Percentiles rank a stretch among this genome's conserved stretches.
Evolutionary conservation across 208 protist genomes (phyloP).

Genomic region (Herpetomonas tarakana): DNA sequence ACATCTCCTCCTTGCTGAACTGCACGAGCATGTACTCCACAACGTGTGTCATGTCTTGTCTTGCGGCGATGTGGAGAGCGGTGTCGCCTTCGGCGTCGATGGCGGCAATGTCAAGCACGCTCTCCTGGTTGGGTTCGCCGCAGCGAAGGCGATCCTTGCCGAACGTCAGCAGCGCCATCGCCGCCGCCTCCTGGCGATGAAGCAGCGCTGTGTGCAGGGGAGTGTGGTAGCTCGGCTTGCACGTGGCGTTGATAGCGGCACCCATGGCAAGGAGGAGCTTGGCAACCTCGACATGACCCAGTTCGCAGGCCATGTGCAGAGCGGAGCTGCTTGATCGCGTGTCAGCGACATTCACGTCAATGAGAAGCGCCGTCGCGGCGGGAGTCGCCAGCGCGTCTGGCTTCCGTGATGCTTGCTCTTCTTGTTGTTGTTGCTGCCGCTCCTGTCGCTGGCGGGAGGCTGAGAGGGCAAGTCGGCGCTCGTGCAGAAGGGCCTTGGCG

Average conservation of each 20-base stretch:
- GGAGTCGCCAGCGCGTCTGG: neutral
- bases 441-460: neutral
- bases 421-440: neutral
- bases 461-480: neutral
- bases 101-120: constrained; percentile 58
- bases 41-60: constrained; percentile 39
- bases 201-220: constrained; percentile 65
- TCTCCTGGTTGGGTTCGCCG: constrained; percentile 16
- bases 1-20: constrained; percentile 71
- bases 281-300: constrained; percentile 48
- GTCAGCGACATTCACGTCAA: constrained; percentile 73
- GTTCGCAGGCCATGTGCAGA: constrained; percentile 82
- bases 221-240: constrained; percentile 50
- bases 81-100: constrained; percentile 72
- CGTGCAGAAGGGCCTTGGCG: constrained; percentile 49
- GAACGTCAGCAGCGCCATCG: constrained; percentile 68
- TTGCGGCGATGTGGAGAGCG: constrained; percentile 56
- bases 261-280: constrained; percentile 41
- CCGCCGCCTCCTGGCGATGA: constrained; percentile 48
- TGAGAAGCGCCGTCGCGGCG: constrained; percentile 10
- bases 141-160: constrained; percentile 68
- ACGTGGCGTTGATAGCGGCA: constrained; percentile 56
- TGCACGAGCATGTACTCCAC: constrained; percentile 82
- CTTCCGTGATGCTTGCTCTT: neutral
- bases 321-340: constrained; percentile 57